A percentile compares a stretch with the other conserved stretches of the same genome.
Conservation (phyloP, 345 rosid species). For the Rhizophora mangle region DNA sequence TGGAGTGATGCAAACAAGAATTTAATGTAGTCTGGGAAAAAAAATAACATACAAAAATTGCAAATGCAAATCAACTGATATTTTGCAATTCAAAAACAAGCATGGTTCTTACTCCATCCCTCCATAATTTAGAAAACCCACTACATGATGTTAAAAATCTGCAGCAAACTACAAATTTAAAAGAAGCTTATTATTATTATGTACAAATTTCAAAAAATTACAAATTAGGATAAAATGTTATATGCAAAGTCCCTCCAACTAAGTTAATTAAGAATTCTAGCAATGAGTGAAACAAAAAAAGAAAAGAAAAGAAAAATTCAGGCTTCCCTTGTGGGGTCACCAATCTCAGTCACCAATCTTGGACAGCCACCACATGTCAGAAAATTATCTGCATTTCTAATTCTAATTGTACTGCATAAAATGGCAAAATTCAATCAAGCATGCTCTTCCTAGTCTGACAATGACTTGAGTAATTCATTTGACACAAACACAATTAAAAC, state of each 20-base stretch:
- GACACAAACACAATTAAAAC: conserved; percentile 1
- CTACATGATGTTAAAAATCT: too few relatives aligned
- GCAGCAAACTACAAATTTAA: too few relatives aligned
- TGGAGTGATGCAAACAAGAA: background rate
- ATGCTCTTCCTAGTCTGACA: background rate
- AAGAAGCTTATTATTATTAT: too few relatives aligned
- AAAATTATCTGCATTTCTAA: background rate
- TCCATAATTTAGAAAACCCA: too few relatives aligned
- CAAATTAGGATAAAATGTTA: background rate
- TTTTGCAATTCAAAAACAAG: too few relatives aligned
- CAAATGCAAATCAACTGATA: too few relatives aligned
- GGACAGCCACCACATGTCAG: too few relatives aligned
- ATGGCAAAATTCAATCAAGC: background rate
- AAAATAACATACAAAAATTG: background rate
- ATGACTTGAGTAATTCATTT: background rate
- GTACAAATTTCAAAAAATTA: background rate
- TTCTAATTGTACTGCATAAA: background rate
- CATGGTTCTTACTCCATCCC: too few relatives aligned
- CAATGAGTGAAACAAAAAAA: background rate
- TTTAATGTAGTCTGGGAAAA: background rate
- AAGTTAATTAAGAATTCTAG: background rate
- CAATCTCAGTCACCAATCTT: too few relatives aligned
- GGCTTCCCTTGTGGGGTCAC: too few relatives aligned
- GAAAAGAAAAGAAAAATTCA: too few relatives aligned
- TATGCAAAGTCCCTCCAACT: background rate